Conservation (phyloP, 495 filamentous ascomycete species). For the Neurospora sp. region DNA sequence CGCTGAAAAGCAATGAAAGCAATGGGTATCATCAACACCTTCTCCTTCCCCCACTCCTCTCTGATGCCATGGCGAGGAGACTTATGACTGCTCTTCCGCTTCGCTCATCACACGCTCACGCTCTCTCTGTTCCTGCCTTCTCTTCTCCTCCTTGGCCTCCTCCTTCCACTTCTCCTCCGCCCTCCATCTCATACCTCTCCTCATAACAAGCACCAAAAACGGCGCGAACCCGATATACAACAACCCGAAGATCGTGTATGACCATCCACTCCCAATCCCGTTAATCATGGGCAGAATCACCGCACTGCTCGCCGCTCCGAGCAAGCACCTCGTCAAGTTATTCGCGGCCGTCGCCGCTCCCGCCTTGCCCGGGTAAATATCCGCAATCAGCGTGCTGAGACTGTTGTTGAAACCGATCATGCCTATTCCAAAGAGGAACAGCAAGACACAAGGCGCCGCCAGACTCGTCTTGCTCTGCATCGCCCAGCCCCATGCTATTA, state of each 20-base stretch:
- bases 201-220: slow-evolving; percentile 35
- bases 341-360: slow-evolving; percentile 60
- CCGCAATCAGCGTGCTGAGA: slow-evolving; percentile 49
- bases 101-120: background rate
- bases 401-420: slow-evolving; percentile 42
- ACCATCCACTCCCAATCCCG: slow-evolving; percentile 58
- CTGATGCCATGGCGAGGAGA: background rate
- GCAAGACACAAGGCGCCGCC: slow-evolving; percentile 32
- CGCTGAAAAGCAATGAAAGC: background rate
- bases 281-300: slow-evolving; percentile 56
- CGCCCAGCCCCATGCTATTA: slow-evolving; percentile 51
- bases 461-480: slow-evolving; percentile 26
- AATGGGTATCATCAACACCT: background rate
- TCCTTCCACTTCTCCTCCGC: slow-evolving; percentile 6
- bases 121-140: background rate
- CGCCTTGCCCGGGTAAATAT: slow-evolving; percentile 52
- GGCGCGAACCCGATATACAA: slow-evolving; percentile 46
- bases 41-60: background rate
- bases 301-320: slow-evolving; percentile 58
- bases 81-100: background rate
- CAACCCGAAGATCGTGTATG: slow-evolving; percentile 54
- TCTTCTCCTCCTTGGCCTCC: background rate
- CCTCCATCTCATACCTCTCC: slow-evolving; percentile 31
- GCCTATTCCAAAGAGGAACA: slow-evolving; percentile 43
- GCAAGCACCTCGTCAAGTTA: slow-evolving; percentile 56